These are phyloP conservation scores for Alternaria brassicicola DNA, from an alignment of 2,329 filamentous ascomycete species.

Conservation along the genomic window DNA sequence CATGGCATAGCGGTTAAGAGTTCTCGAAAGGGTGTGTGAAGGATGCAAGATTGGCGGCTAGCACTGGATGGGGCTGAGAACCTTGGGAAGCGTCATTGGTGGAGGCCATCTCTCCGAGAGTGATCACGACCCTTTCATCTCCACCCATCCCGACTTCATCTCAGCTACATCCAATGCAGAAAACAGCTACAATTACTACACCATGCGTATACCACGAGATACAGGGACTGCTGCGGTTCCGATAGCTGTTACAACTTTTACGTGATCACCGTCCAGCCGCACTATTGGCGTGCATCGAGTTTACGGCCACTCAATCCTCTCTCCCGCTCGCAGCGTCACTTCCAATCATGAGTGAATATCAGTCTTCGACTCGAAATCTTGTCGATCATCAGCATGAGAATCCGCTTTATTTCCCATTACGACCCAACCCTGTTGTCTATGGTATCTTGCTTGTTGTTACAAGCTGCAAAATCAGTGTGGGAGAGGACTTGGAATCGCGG, in stretches of 20 bases:
- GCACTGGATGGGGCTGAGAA: neutral
- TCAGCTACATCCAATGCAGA: neutral
- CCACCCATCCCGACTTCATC: neutral
- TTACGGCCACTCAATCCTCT: too few species aligned
- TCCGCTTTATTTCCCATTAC: too few species aligned
- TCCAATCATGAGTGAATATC: too few species aligned
- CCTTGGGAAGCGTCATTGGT: neutral
- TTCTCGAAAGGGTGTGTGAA: neutral
- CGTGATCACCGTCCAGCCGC: neutral
- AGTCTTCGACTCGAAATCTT: too few species aligned
- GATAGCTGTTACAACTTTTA: neutral
- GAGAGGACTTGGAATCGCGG: too few species aligned
- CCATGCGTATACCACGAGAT: neutral
- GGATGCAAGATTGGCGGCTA: neutral
- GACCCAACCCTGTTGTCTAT: too few species aligned
- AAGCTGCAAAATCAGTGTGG: too few species aligned
- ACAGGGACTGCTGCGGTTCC: neutral
- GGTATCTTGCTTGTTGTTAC: too few species aligned
- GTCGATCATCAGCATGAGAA: too few species aligned
- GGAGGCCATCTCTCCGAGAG: neutral
- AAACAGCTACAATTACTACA: rapidly evolving
- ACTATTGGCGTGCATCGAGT: neutral
- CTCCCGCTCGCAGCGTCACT: too few species aligned
- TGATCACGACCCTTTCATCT: neutral
- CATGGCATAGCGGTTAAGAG: neutral